Conservation (phyloP, 345 rosid genomes). For the Zanthoxylum bungeanum region DNA sequence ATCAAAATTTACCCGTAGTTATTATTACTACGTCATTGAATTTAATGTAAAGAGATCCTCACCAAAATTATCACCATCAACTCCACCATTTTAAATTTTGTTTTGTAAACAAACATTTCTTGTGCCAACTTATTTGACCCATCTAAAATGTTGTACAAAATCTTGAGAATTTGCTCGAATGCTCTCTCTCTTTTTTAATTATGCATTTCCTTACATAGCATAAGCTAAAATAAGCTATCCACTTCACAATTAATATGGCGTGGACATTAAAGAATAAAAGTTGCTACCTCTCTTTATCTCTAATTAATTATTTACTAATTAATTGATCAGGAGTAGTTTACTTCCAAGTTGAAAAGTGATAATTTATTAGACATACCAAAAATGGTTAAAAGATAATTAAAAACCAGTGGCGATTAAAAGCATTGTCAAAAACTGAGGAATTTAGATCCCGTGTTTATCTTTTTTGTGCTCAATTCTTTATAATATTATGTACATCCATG, state of each 20-base stretch:
- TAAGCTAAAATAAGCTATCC: neutral
- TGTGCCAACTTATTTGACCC: neutral
- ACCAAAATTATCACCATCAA: neutral
- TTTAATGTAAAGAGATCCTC: constrained; percentile 1
- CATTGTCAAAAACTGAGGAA: constrained; percentile 23
- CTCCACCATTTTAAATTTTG: neutral
- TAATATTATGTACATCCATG: too few relatives aligned
- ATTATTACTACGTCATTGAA: too few relatives aligned
- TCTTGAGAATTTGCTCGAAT: neutral
- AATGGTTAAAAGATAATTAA: constrained; percentile 4
- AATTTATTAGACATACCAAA: constrained; percentile 18
- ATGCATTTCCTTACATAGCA: neutral
- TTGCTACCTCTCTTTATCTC: neutral
- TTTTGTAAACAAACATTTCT: neutral
- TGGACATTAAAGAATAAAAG: neutral
- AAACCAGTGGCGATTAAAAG: constrained; percentile 28
- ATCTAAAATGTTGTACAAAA: too few relatives aligned
- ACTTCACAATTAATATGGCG: neutral
- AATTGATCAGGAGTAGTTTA: neutral
- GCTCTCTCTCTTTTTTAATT: neutral
- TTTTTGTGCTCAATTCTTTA: too few relatives aligned
- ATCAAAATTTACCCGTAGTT: too few relatives aligned
- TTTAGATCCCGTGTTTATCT: too few relatives aligned
- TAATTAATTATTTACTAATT: neutral
- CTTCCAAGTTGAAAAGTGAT: neutral